Evolutionary conservation across 768 basidiomycete genomes (phyloP).

Genomic region (Paxillus rubicundulus): DNA sequence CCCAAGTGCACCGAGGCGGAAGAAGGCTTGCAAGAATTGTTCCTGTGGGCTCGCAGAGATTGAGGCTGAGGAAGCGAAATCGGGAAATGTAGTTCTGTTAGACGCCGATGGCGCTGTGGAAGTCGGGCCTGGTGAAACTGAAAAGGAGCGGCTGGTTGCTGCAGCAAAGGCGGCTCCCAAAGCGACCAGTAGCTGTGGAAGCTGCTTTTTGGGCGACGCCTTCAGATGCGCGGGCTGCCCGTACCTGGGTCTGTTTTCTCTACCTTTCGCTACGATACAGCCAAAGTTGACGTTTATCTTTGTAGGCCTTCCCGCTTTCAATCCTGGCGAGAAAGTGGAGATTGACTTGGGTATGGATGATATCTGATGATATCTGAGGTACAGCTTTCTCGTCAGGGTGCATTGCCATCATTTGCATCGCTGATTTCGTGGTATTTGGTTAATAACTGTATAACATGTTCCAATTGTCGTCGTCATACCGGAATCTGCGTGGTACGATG

Average conservation of each 20-base stretch:
- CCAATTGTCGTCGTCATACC: not conserved
- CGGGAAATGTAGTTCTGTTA: constrained; percentile 63
- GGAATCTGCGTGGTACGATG: not conserved
- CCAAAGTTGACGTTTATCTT: constrained; percentile 7
- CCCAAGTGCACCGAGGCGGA: constrained; percentile 55
- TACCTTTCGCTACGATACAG: constrained; percentile 2
- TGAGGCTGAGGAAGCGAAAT: constrained; percentile 74
- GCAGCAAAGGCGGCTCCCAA: constrained; percentile 75
- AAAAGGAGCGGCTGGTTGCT: constrained; percentile 60
- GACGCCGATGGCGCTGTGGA: constrained; percentile 59
- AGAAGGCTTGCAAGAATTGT: constrained; percentile 95
- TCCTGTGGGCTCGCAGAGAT: constrained; percentile 94
- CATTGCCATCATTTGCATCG: not conserved
- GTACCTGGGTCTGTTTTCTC: constrained; percentile 76
- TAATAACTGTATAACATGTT: constrained; percentile 3
- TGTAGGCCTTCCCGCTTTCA: constrained; percentile 94
- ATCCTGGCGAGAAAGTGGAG: constrained; percentile 97
- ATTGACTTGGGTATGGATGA: constrained; percentile 89
- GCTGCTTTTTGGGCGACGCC: constrained; percentile 96
- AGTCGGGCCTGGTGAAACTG: constrained; percentile 52
- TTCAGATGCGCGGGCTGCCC: constrained; percentile 97
- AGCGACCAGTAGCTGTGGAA: constrained; percentile 96
- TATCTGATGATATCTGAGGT: constrained; percentile 52
- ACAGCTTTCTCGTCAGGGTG: not conserved
- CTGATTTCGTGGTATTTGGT: not conserved